Conservation (phyloP, 306 rosid genomes). For the Sechiopsis laciniata region DNA sequence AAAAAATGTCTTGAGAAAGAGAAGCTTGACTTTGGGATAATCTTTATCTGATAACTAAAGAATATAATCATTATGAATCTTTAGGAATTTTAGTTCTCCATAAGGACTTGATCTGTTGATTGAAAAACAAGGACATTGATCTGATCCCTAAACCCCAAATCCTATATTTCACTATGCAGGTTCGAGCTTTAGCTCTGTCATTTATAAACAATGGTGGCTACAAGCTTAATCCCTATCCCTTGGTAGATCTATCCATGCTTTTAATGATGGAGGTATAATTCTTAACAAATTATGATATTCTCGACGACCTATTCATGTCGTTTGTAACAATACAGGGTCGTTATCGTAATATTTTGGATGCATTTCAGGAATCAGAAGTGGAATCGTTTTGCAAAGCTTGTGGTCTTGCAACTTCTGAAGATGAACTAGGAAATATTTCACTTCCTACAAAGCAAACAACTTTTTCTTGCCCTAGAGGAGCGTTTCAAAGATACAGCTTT, state of each 20-base stretch:
- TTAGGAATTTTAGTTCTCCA: not conserved
- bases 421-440: conserved; percentile 58
- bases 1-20: not conserved
- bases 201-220: conserved; percentile 67
- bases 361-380: conserved; percentile 56
- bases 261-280: conserved; percentile 72
- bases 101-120: not conserved
- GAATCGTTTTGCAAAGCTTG: conserved; percentile 61
- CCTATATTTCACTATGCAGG: conserved; percentile 30
- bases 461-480: conserved; percentile 51
- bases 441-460: conserved; percentile 72
- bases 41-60: not conserved
- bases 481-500: conserved; percentile 43
- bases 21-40: not conserved
- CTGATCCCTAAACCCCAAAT: not conserved
- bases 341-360: not conserved
- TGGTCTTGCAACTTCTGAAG: conserved; percentile 47
- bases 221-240: conserved; percentile 83
- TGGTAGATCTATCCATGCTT: conserved; percentile 48
- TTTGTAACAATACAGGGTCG: not conserved
- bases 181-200: conserved; percentile 64
- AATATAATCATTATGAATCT: too few species aligned
- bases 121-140: not conserved
- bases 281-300: conserved; percentile 14
- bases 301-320: not conserved